Base-by-base conservation (phyloP, 192 early-diverging fungal species). In the Coemansia sp. region DNA sequence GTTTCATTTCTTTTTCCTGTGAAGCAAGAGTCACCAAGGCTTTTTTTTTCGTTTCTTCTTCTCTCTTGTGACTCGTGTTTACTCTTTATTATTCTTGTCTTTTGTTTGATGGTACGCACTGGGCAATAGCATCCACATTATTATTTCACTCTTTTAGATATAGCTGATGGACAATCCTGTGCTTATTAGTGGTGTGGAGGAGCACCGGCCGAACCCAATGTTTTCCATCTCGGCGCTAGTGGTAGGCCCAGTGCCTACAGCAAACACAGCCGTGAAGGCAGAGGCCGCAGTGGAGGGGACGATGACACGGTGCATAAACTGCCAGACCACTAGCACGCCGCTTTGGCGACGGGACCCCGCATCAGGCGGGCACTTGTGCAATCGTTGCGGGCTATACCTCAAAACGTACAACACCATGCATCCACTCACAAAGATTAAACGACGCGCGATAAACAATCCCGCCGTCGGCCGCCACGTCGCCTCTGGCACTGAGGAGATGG, bases 321-420 rank as follows among this genome's bases (percentile, higher is more conserved):
- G 92, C 77, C 77, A 85, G 62, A 94, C 92, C 23, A 93, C 85
- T 1, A 86, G 84, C 26, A 94, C 92, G 11, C 92, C 92, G 26
- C 85, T 94, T 3, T 94, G 92, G 92, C 85, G 92, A 14, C 76
- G 92, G 37, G 82, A 78, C 62, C 88, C 90, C 26, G 84, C 85
- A 28, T 70, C 79, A 8, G 91, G 90, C 44, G 86, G 87, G 26
- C 89, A 91, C 26, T 88, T 93, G 55, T 94, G 92, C 67, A 94
- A 94, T 74, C 91, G 91, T 9, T 94, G 92, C 68, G 89, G 90
- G 3, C 64, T 85, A 38, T 85, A 85, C 61, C 76, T 78, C 57
- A 81, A 81, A 55, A 75, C 83, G 5, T 85, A 85, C 78, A 80
- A 77, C 53, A 62, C 69, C n/a, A 78, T 85, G 75, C 83, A 80